A percentile compares a stretch with the other conserved stretches of the same genome.
Conservation (phyloP, 2,329 filamentous ascomycete genomes). For the Lecanicillium sp. region DNA sequence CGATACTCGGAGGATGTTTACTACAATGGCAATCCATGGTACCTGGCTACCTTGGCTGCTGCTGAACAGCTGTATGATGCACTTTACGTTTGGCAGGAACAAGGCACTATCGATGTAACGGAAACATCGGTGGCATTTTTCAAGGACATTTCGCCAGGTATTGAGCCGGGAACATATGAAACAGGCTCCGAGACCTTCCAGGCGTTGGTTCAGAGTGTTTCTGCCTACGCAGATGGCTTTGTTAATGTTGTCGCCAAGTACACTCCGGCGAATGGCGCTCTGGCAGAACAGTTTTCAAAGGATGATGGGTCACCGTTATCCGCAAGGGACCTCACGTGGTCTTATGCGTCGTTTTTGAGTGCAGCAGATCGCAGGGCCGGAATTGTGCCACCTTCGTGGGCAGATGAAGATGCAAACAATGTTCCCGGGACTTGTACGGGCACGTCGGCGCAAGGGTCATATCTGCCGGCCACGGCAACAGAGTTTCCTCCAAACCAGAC, state of each 20-base stretch:
- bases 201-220: conserved; percentile 47
- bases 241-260: conserved; percentile 55
- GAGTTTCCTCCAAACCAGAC: conserved; percentile 43
- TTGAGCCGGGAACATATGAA: conserved; percentile 54
- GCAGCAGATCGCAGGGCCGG: conserved; percentile 48
- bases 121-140: conserved; percentile 63
- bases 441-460: conserved; percentile 39
- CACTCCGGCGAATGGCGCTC: conserved; percentile 49
- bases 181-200: conserved; percentile 38
- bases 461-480: conserved; percentile 37
- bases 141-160: conserved; percentile 50
- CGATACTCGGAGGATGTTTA: conserved; percentile 67
- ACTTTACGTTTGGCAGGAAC: conserved; percentile 59
- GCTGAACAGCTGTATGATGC: conserved; percentile 77
- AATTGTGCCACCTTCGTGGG: conserved; percentile 49
- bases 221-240: conserved; percentile 52
- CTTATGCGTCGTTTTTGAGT: conserved; percentile 62
- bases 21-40: conserved; percentile 76
- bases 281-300: conserved; percentile 60
- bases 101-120: conserved; percentile 56
- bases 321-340: conserved; percentile 64
- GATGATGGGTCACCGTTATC: conserved; percentile 46
- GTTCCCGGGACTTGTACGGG: conserved; percentile 41
- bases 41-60: conserved; percentile 65
- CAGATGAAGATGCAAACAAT: conserved; percentile 32